These are phyloP conservation scores for Penicillium canescens DNA, from an alignment of 495 filamentous ascomycete genomes.

Conservation along the genomic window DNA sequence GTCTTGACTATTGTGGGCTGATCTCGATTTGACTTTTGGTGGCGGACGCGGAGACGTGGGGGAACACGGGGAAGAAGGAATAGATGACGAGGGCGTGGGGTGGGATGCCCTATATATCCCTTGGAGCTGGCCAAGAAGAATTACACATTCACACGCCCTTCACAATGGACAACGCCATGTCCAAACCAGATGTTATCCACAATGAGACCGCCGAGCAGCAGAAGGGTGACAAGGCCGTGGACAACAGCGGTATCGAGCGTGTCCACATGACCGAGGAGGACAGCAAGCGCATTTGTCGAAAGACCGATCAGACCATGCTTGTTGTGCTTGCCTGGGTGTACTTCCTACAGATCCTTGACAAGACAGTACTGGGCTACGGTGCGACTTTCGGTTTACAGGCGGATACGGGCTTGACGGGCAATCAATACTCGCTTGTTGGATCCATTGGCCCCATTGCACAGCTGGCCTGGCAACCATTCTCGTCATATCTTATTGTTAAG, in stretches of 20 bases:
- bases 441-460: constrained; percentile 65
- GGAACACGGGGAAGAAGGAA: not conserved
- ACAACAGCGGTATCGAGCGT: constrained; percentile 13
- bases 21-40: constrained; percentile 1
- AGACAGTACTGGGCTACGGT: constrained; percentile 62
- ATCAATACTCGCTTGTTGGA: constrained; percentile 62
- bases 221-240: constrained; percentile 5
- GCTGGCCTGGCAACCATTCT: constrained; percentile 66
- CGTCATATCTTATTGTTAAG: constrained; percentile 63
- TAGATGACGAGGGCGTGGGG: not conserved
- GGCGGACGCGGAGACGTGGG: constrained; percentile 12
- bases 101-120: not conserved
- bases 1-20: not conserved
- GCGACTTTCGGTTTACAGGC: constrained; percentile 61
- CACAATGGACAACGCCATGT: constrained; percentile 9
- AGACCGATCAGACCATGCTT: constrained; percentile 61
- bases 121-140: too few relatives aligned
- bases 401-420: constrained; percentile 54
- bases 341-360: constrained; percentile 66
- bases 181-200: constrained; percentile 17
- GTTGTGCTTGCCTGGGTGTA: constrained; percentile 64
- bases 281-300: constrained; percentile 56
- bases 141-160: not conserved
- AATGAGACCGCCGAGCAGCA: constrained; percentile 11
- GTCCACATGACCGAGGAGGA: constrained; percentile 52